Percentiles rank a stretch among this genome's conserved stretches.
phyloP scores from a whole-genome alignment of 768 basidiomycete genomes.

The Lanmaoa pseudosensibilis region DNA sequence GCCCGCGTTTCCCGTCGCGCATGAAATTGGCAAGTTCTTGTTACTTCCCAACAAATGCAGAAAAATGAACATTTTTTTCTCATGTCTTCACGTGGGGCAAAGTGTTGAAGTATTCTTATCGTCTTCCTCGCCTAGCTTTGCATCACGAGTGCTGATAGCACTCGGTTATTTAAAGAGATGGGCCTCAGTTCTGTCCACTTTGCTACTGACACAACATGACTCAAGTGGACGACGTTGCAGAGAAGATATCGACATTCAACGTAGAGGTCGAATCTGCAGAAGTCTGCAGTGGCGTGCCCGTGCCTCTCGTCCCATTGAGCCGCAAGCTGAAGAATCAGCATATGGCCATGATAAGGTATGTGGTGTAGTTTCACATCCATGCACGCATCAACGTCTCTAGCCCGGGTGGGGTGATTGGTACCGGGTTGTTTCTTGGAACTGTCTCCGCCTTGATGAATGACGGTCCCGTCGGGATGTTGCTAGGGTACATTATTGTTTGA shows the following conservation, averaged over 20 bases:
- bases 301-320: background rate
- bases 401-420: conserved; percentile 41
- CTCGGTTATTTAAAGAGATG: conserved; percentile 2
- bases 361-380: background rate
- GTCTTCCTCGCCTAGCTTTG: background rate
- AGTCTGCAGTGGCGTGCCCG: background rate
- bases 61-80: background rate
- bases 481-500: conserved; percentile 39
- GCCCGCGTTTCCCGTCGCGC: background rate
- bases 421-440: conserved; percentile 30
- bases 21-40: no score
- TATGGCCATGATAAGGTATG: conserved; percentile 30
- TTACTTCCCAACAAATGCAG: background rate
- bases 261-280: conserved; percentile 1
- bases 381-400: background rate
- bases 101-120: background rate
- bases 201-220: background rate
- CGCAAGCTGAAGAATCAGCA: conserved; percentile 31
- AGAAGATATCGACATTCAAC: background rate
- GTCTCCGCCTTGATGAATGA: conserved; percentile 34
- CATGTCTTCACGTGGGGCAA: conserved; percentile 5
- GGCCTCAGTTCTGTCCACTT: background rate
- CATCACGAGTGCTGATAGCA: background rate
- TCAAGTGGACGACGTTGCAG: background rate
- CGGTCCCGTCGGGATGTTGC: conserved; percentile 43